Evolutionary conservation across 345 rosid genomes (phyloP), one percentile per base, ranked within the genome.

Genomic region (Orychophragmus violaceus): DNA sequence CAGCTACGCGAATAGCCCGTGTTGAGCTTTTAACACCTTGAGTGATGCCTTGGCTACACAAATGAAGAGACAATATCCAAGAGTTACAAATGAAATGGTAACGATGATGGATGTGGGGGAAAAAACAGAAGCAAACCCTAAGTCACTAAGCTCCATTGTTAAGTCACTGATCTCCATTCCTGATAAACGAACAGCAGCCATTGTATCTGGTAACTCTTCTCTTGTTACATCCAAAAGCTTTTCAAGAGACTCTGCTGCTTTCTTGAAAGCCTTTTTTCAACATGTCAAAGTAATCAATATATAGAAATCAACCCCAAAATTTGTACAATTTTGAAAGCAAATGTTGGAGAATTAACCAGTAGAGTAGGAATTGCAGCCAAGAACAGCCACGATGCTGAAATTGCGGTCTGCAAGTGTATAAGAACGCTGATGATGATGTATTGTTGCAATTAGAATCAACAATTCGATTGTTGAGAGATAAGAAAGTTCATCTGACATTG

Each of bases 111-210:
- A 27, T 14, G 53, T 2, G 46, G 37, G 27, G 2, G 8, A 29
- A 8, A 17, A 13, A 6, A 18, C 21, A 25, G 45, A 29, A 45
- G 62, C 89, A 32, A 28, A 85, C 98, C 98, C 95, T 32, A 92
- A 68, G 80, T 89, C 94, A 50, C 89, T 89, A 54, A 92, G 91
- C 84, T 92, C 96, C 90, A 83, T 82, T 0, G 96, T 89, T 23
- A 92, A 81, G 81, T 89, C 97, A 69, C 89, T 86, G 30, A 92
- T 92, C 85, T 92, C 98, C 97, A 92, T 92, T 55, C 98, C 97
- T 0, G 98, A 87, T 65, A 92, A 78, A 2, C 97, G 83, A 51
- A 92, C 59, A 18, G 97, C 97, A 51, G 94, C 97, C 98, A 92
- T 89, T 46, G 96, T 92, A 72, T 81, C 89, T 1, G 98, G 97